A percentile compares a stretch with the other conserved stretches of the same genome.
Evolutionary conservation across 2,329 filamentous ascomycete genomes (phyloP).

Genomic region (Delphinella strobiligena): DNA sequence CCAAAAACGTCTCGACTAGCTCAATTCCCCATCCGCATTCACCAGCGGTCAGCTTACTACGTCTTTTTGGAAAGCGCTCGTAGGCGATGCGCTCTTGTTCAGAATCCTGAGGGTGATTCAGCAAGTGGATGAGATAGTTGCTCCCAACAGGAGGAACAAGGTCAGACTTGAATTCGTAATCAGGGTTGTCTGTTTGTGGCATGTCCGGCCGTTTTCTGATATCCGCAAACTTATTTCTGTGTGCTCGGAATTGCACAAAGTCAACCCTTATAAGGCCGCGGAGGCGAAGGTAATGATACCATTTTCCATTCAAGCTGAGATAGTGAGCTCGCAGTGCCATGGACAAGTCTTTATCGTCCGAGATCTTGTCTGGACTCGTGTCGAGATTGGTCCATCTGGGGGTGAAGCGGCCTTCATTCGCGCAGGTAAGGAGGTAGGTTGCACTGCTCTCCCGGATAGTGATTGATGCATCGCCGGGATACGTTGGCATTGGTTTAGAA

Average conservation of each 20-base stretch:
- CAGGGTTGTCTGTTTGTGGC: conserved; percentile 15
- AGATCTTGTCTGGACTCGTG: conserved; percentile 20
- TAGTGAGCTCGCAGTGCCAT: conserved; percentile 23
- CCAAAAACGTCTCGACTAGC: conserved; percentile 27
- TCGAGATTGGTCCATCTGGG: conserved; percentile 27
- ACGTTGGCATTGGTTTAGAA: not conserved
- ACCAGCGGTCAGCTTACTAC: conserved; percentile 21
- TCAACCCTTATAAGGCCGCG: conserved; percentile 25
- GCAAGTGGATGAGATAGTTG: conserved; percentile 26
- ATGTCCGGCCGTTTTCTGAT: conserved; percentile 23
- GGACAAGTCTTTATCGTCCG: conserved; percentile 24
- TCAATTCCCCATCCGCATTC: conserved; percentile 27
- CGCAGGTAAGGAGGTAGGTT: conserved; percentile 26
- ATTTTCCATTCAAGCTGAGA: conserved; percentile 20
- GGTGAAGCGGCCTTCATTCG: conserved; percentile 24
- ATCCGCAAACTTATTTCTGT: not conserved
- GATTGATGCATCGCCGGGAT: not conserved
- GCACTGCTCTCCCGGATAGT: conserved; percentile 13
- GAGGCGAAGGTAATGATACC: conserved; percentile 21
- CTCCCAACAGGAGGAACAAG: conserved; percentile 26
- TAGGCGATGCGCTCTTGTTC: conserved; percentile 26
- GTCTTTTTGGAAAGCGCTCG: conserved; percentile 22
- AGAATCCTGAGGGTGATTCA: conserved; percentile 28
- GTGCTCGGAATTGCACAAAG: conserved; percentile 23
- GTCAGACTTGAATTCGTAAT: conserved; percentile 26